Evolutionary conservation across 805 yeast species (phyloP).

Genomic region (Spathaspora gorwiae): DNA sequence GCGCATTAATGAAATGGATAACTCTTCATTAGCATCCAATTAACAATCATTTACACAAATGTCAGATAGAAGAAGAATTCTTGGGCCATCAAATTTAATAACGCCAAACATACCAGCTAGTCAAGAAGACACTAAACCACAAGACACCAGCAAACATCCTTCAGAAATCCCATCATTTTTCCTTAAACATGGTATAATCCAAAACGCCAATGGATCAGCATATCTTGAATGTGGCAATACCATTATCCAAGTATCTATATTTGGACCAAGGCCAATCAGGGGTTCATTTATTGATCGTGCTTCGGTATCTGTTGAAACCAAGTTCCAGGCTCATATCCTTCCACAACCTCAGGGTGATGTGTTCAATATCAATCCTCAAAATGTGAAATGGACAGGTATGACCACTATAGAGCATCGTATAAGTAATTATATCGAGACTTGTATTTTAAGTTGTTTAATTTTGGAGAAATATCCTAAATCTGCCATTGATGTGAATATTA

Average conservation of each 20-base stretch:
- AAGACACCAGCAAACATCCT: neutral
- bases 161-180: conserved; percentile 32
- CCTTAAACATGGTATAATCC: conserved; percentile 59
- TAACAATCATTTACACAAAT: conserved; percentile 6
- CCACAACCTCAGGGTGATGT: conserved; percentile 34
- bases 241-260: conserved; percentile 64
- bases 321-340: conserved; percentile 45
- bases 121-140: conserved; percentile 1
- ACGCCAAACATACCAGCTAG: conserved; percentile 18
- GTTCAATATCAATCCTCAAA: conserved; percentile 20
- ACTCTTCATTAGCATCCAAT: too few relatives aligned
- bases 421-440: conserved; percentile 48
- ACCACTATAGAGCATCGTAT: conserved; percentile 43
- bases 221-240: conserved; percentile 65
- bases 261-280: conserved; percentile 85
- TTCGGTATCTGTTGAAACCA: conserved; percentile 55
- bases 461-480: conserved; percentile 84
- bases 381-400: conserved; percentile 27
- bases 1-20: too few relatives aligned
- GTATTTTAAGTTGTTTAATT: conserved; percentile 50
- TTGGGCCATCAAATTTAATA: conserved; percentile 72
- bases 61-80: conserved; percentile 76
- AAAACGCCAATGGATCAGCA: conserved; percentile 79
- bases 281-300: conserved; percentile 70
- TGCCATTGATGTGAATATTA: conserved; percentile 72